Percentiles rank a stretch among this genome's conserved stretches.
These are phyloP conservation scores for Daldinia eschscholtzii DNA, from an alignment of 2,329 filamentous ascomycete species.

Conservation along the genomic window DNA sequence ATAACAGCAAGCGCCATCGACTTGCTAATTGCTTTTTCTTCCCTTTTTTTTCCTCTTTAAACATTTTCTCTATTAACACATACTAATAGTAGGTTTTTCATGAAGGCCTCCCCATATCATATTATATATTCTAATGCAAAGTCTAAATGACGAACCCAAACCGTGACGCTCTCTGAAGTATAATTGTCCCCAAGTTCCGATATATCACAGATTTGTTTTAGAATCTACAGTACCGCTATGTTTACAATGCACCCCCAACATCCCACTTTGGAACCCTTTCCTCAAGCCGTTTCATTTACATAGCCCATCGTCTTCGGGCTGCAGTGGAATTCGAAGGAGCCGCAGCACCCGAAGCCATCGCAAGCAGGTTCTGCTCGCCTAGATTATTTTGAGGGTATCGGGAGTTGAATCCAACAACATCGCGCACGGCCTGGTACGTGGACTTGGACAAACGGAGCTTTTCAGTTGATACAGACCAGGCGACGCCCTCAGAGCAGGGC, in stretches of 20 bases:
- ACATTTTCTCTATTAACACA: conserved; percentile 1
- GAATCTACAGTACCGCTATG: neutral
- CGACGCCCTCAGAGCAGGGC: conserved; percentile 62
- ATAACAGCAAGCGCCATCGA: conserved; percentile 19
- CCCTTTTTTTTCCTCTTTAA: neutral
- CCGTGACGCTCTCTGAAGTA: neutral
- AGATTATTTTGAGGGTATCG: conserved; percentile 60
- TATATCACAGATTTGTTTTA: neutral
- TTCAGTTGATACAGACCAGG: conserved; percentile 62
- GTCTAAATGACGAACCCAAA: neutral
- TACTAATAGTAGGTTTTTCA: neutral
- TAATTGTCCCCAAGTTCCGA: neutral
- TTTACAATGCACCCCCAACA: neutral
- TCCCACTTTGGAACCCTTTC: neutral
- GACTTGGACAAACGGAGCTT: conserved; percentile 55
- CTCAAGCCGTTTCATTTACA: neutral
- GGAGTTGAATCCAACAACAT: conserved; percentile 63
- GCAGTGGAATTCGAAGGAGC: conserved; percentile 24
- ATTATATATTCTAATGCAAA: neutral
- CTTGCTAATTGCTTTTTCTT: neutral
- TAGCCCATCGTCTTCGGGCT: conserved; percentile 13
- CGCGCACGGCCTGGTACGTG: conserved; percentile 57
- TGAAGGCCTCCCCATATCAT: neutral
- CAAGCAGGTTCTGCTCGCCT: conserved; percentile 56
- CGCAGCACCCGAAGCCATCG: conserved; percentile 7